These are phyloP conservation scores for Yarrowia divulgata DNA, from an alignment of 805 yeast genomes.

Conservation along the genomic window DNA sequence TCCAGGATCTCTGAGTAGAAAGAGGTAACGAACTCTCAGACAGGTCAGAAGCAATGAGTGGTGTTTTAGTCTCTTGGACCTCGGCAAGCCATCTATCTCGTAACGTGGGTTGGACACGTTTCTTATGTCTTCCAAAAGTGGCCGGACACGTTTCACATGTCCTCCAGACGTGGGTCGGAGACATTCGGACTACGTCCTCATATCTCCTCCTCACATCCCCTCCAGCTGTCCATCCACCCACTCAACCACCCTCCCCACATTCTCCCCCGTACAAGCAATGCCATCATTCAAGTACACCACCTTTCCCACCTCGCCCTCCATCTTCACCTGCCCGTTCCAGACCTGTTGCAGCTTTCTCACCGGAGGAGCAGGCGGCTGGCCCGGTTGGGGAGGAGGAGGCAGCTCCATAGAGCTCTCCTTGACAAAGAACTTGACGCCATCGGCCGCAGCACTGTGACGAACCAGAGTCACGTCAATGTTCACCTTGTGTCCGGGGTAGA, in stretches of 20 bases:
- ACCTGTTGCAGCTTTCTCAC: slow-evolving; percentile 1
- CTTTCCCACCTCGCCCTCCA: slow-evolving; percentile 3
- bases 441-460: neutral
- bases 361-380: neutral
- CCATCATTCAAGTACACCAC: slow-evolving; percentile 23
- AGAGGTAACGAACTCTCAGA: too few species aligned
- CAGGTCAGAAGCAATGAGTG: too few species aligned
- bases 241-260: slow-evolving; percentile 33
- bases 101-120: too few species aligned
- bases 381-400: slow-evolving; percentile 16
- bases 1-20: too few species aligned
- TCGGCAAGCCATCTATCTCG: too few species aligned
- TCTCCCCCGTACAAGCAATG: slow-evolving; percentile 6
- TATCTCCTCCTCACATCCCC: neutral
- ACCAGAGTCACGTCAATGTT: slow-evolving; percentile 34
- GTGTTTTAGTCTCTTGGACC: too few species aligned
- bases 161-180: neutral
- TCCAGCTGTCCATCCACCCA: slow-evolving; percentile 18
- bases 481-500: slow-evolving; percentile 9
- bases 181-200: neutral
- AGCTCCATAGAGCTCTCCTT: slow-evolving; percentile 3
- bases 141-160: too few species aligned
- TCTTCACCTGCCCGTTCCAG: slow-evolving; percentile 5
- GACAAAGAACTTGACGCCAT: slow-evolving; percentile 25
- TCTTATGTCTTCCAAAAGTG: too few species aligned